Evolutionary conservation across 2,329 filamentous ascomycete species (phyloP).

Genomic region (Verruconis gallopava): DNA sequence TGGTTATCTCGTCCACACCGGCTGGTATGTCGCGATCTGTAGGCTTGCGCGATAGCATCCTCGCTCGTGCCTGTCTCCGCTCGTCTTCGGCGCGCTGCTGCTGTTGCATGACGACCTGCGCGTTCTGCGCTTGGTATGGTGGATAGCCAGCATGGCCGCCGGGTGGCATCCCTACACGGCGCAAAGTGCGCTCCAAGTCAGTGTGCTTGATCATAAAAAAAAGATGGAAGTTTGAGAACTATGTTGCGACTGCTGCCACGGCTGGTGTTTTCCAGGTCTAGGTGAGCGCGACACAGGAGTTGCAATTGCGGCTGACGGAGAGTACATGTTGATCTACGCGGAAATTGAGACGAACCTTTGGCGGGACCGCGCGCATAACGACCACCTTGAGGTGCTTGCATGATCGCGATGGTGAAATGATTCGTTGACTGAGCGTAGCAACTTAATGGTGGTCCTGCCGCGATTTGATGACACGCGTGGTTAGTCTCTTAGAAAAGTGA

Average conservation of each 20-base stretch:
- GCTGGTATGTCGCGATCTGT: constrained; percentile 94
- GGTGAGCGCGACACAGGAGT: not conserved
- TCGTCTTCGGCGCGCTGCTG: constrained; percentile 35
- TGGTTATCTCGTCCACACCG: constrained; percentile 63
- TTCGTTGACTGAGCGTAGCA: too few relatives aligned
- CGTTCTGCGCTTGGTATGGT: not conserved
- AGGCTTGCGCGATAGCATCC: constrained; percentile 72
- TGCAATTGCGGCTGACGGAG: not conserved
- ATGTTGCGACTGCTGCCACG: too few relatives aligned
- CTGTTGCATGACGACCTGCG: constrained; percentile 36
- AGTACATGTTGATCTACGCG: too few relatives aligned
- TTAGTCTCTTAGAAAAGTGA: not conserved
- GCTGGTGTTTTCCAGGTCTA: too few relatives aligned
- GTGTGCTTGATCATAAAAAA: constrained; percentile 31
- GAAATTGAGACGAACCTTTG: constrained; percentile 1
- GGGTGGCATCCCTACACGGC: constrained; percentile 17
- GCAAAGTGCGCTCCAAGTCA: constrained; percentile 35
- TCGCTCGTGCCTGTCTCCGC: constrained; percentile 43
- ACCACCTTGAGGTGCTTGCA: not conserved
- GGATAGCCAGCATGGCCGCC: not conserved
- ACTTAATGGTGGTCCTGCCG: too few relatives aligned
- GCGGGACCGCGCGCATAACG: not conserved
- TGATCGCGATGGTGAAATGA: too few relatives aligned
- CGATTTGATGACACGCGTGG: not conserved
- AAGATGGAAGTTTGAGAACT: not conserved